Evolutionary conservation across 2,329 filamentous ascomycete genomes (phyloP).

Genomic region (Arthrobotrys musiformis): DNA sequence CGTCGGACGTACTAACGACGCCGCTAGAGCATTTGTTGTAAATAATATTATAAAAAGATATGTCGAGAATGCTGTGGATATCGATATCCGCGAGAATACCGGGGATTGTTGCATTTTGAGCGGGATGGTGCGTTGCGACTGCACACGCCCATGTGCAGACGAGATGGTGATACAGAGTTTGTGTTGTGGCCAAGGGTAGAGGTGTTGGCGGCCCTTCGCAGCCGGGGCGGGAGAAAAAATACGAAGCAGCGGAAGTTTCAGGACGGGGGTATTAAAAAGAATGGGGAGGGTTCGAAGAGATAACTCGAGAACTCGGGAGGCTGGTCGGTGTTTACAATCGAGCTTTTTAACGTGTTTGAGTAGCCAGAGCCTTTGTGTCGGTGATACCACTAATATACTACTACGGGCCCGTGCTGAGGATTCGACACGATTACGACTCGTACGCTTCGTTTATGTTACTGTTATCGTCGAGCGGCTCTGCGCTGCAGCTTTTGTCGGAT

Average conservation of each 20-base stretch:
- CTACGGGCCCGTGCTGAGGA: no score
- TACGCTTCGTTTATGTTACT: background rate
- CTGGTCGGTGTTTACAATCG: slow-evolving; percentile 18
- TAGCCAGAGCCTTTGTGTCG: background rate
- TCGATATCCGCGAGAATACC: slow-evolving; percentile 21
- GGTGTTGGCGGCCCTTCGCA: slow-evolving; percentile 40
- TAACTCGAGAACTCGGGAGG: slow-evolving; percentile 34
- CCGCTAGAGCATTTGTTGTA: slow-evolving; percentile 21
- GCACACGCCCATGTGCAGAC: slow-evolving; percentile 48
- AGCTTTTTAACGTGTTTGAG: background rate
- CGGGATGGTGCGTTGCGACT: slow-evolving; percentile 29
- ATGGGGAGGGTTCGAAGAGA: background rate
- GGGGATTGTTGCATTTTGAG: slow-evolving; percentile 50
- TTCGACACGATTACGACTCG: background rate
- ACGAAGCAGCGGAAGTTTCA: slow-evolving; percentile 19
- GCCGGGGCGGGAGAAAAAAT: slow-evolving; percentile 27
- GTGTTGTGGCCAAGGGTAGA: slow-evolving; percentile 52
- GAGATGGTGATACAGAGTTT: slow-evolving; percentile 24
- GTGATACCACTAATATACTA: slow-evolving; percentile 6
- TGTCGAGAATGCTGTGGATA: slow-evolving; percentile 16
- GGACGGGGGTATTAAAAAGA: background rate
- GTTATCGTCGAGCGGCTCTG: slow-evolving; percentile 2
- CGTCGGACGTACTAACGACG: slow-evolving; percentile 16
- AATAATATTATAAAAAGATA: slow-evolving; percentile 31
- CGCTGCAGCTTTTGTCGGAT: slow-evolving; percentile 11